Conservation (phyloP, 352 stramenopile genomes). For the Phytopythium litorale region DNA sequence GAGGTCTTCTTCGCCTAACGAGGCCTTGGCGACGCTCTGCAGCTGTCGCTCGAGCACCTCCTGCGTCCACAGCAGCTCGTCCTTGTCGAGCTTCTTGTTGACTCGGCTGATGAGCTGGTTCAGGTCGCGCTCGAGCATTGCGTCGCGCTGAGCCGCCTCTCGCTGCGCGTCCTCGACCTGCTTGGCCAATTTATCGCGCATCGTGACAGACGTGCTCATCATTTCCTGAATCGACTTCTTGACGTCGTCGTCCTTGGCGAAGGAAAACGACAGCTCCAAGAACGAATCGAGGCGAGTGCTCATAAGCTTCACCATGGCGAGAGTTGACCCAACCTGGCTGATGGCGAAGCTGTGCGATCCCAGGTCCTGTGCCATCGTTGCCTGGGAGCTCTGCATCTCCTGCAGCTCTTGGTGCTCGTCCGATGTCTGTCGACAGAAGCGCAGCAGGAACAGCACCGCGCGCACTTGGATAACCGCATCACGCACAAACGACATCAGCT, state of each 20-base stretch:
- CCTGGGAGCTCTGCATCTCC: slow-evolving; percentile 25
- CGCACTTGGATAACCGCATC: slow-evolving; percentile 66
- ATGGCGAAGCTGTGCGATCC: slow-evolving; percentile 42
- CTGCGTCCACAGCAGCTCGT: slow-evolving; percentile 73
- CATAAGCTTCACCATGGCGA: slow-evolving; percentile 64
- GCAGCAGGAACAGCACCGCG: slow-evolving; percentile 44
- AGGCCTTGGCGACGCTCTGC: slow-evolving; percentile 60
- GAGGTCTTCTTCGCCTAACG: slow-evolving; percentile 59
- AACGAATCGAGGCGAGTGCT: slow-evolving; percentile 55
- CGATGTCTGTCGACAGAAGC: slow-evolving; percentile 33
- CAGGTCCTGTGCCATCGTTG: slow-evolving; percentile 26
- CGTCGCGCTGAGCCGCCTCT: slow-evolving; percentile 46
- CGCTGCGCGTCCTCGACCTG: slow-evolving; percentile 41
- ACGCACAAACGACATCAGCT: slow-evolving; percentile 24
- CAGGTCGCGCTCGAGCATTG: slow-evolving; percentile 51
- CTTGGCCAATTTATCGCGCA: slow-evolving; percentile 35
- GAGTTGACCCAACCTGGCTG: slow-evolving; percentile 41
- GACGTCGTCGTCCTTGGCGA: slow-evolving; percentile 70
- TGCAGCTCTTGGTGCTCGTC: slow-evolving; percentile 33
- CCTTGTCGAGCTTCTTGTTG: slow-evolving; percentile 75
- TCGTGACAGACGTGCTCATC: slow-evolving; percentile 37
- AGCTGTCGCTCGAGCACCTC: slow-evolving; percentile 63
- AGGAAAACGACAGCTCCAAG: slow-evolving; percentile 56
- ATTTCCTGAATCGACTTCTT: slow-evolving; percentile 71
- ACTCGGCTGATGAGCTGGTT: slow-evolving; percentile 57